phyloP scores from a whole-genome alignment of 306 rosid species.

The Trifolium pratense region DNA sequence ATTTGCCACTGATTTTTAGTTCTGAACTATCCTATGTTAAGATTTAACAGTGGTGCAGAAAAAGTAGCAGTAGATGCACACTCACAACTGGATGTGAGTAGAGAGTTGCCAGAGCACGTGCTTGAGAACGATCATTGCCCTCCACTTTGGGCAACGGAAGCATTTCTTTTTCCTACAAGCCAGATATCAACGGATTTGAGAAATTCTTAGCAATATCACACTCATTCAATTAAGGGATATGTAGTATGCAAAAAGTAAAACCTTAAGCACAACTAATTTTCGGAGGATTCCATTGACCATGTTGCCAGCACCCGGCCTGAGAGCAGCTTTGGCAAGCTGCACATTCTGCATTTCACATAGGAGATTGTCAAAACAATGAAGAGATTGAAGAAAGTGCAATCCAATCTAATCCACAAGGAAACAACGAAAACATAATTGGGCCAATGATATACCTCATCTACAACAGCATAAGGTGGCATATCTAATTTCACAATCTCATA shows the following conservation, averaged over 20 bases:
- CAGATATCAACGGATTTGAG: slow-evolving; percentile 39
- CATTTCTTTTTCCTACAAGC: slow-evolving; percentile 61
- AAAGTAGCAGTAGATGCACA: slow-evolving; percentile 21
- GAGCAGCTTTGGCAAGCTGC: slow-evolving; percentile 84
- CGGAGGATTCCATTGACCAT: slow-evolving; percentile 89
- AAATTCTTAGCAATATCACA: slow-evolving; percentile 1
- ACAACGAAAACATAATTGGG: slow-evolving; percentile 9
- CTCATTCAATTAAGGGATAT: slow-evolving; percentile 12
- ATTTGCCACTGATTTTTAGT: too few relatives aligned
- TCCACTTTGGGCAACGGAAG: slow-evolving; percentile 87
- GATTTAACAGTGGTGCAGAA: slow-evolving; percentile 4
- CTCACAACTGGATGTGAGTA: slow-evolving; percentile 91
- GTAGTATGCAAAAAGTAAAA: slow-evolving; percentile 38
- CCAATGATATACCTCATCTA: slow-evolving; percentile 71
- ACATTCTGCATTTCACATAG: slow-evolving; percentile 68
- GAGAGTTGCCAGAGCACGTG: slow-evolving; percentile 83
- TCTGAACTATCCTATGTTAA: too few relatives aligned
- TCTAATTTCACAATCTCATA: slow-evolving; percentile 82
- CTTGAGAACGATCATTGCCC: slow-evolving; percentile 86
- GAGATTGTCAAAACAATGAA: slow-evolving; percentile 23
- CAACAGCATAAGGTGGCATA: slow-evolving; percentile 89
- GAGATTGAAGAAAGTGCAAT: slow-evolving; percentile 5
- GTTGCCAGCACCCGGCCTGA: slow-evolving; percentile 93
- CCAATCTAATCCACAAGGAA: slow-evolving; percentile 12
- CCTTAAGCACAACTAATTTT: slow-evolving; percentile 78